These are phyloP conservation scores for Globisporangium nagaii DNA, from an alignment of 352 stramenopile species.

Conservation along the genomic window DNA sequence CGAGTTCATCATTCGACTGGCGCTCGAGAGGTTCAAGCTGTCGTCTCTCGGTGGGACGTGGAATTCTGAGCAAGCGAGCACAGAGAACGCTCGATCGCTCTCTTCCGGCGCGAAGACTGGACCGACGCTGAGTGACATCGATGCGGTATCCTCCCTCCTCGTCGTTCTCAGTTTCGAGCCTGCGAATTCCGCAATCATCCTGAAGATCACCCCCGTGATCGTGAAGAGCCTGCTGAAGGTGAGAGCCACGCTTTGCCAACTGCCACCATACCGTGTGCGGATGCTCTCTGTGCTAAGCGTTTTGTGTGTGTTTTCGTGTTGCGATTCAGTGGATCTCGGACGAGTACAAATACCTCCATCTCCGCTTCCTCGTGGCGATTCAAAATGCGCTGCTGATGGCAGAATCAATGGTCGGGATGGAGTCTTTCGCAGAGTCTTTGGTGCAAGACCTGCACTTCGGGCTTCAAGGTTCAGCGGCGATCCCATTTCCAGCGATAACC, in stretches of 20 bases:
- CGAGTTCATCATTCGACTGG: neutral
- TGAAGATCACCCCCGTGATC: neutral
- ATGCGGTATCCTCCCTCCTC: neutral
- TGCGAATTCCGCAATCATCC: neutral
- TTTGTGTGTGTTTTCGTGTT: neutral
- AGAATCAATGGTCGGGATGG: neutral
- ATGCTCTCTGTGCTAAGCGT: neutral
- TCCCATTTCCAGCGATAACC: neutral
- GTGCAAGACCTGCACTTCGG: neutral
- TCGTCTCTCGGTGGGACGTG: neutral
- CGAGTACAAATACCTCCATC: neutral
- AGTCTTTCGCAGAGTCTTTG: neutral
- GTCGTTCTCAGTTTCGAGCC: constrained; percentile 2
- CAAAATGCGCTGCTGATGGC: neutral
- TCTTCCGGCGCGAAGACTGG: neutral
- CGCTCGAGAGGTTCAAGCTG: constrained; percentile 4
- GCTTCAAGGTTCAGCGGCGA: neutral
- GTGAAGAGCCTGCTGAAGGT: neutral
- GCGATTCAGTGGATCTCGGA: neutral
- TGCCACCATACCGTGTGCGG: no score
- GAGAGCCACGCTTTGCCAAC: no score
- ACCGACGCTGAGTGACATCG: neutral
- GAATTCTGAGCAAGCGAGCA: neutral
- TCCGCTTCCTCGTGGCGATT: neutral
- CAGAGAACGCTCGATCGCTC: neutral